phyloP scores from a whole-genome alignment of 1,284 basidiomycete species.

The Leccinum ponderosum region DNA sequence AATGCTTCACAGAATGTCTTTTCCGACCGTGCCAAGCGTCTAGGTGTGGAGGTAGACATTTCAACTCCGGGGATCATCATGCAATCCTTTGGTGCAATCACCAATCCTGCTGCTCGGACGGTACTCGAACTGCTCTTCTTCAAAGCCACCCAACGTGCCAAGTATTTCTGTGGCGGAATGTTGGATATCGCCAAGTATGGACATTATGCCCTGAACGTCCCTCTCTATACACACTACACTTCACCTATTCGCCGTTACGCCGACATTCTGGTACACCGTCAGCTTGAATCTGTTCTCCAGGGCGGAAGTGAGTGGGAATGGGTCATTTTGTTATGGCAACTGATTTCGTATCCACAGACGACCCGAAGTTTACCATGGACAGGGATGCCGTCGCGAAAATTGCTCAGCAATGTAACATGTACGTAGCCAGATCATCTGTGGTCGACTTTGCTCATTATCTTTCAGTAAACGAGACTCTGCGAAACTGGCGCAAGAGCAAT shows the following conservation, averaged over 20 bases:
- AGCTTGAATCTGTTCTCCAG: conserved; percentile 88
- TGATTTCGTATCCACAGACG: conserved; percentile 39
- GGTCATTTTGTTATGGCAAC: background rate
- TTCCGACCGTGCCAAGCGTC: conserved; percentile 74
- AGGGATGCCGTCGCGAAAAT: conserved; percentile 96
- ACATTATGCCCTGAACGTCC: conserved; percentile 90
- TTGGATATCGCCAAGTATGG: conserved; percentile 98
- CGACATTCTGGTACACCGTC: conserved; percentile 95
- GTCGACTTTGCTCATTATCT: conserved; percentile 12
- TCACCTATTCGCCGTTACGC: conserved; percentile 93
- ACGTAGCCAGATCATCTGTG: conserved; percentile 25
- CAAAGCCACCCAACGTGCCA: conserved; percentile 90
- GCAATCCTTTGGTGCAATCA: conserved; percentile 76
- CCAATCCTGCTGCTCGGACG: conserved; percentile 70
- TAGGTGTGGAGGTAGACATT: conserved; percentile 84
- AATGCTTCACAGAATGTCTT: conserved; percentile 64
- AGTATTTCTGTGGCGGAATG: conserved; percentile 99
- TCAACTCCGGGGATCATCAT: conserved; percentile 83
- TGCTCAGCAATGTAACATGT: conserved; percentile 98
- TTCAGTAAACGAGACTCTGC: conserved; percentile 87
- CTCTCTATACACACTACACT: conserved; percentile 97
- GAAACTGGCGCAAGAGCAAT: conserved; percentile 93
- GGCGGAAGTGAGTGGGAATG: conserved; percentile 54
- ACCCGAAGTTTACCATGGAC: conserved; percentile 94
- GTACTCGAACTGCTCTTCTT: conserved; percentile 81